Evolutionary conservation across 768 basidiomycete species (phyloP), one percentile per base, ranked within the genome.

Genomic region (Chalciporus sphaerocephalus): DNA sequence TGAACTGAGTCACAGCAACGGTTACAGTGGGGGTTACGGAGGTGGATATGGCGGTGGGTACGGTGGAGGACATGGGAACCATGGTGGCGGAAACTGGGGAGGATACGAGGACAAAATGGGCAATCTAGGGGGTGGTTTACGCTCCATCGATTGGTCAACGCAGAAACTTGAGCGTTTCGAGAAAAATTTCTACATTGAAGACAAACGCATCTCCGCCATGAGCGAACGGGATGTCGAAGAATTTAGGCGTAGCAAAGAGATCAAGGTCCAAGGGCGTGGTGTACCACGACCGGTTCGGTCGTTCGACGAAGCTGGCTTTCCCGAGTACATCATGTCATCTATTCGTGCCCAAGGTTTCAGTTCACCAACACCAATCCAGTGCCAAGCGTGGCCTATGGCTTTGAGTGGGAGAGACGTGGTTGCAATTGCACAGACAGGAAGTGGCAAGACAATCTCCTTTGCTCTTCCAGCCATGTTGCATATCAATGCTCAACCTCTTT

Each of bases 371-470:
- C 85, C 96, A 39, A 98, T 99, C 60, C 96, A 99, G 63, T 96
- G 95, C 61, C 96, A 99, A 66, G 88, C 94, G 15, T 99, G 96
- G 96, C 96, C 96, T 0, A 98, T 98, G 93, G 95, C 96, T 3
- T 74, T 97, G 22, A 91, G 79, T 39, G 95, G 95, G 44, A 79
- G 92, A 50, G 95, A 99, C 68, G 78, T 97, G 30, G 88, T 95
- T 36, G 96, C 95, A 44, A 92, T 99, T 57, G 94, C 96, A 28
- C 94, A 97, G 68, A 99, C 96, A 8, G 96, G 96, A 46, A 94
- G 91, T 67, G 96, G 96, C 46, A 99, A 99, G 74, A 99, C 96
- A 6, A 97, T 99, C 46, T 83, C 94, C 9, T 99, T 99, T 65
- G 95, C 96, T 44, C 83, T 99, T 36, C 96, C 96, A 32, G 95